Evolutionary conservation across 108 stramenopile species (phyloP), one percentile per base, ranked within the genome.

Genomic region (Nitzschia palea): DNA sequence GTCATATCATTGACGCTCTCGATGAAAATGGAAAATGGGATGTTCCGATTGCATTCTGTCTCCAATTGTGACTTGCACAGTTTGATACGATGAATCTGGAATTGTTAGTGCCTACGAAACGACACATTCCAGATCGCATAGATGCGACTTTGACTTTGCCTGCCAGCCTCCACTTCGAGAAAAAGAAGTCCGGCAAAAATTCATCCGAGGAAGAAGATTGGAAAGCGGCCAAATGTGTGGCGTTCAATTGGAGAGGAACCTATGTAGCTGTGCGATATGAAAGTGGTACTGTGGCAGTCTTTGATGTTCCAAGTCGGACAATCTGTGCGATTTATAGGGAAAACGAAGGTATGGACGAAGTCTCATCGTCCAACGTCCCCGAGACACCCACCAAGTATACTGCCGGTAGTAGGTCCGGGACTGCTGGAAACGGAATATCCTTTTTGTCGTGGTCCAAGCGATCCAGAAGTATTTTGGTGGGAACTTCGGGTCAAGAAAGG

Each of bases 81-180:
- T n/a, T n/a, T n/a, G n/a, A n/a, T n/a, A 32, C 44, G 36, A 93
- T 93, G 91, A 93, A 93, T 70, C 79, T 88, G 44, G 83, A 83
- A 34, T 62, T 93, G 29, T 71, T 93, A 28, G 84, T 87, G 68
- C 88, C 91, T 10, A 88, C 86, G 50, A 81, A 82, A 27, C 71
- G 74, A 12, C 83, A 86, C 36, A 68, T 89, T 14, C 86, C 91
- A 27, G 91, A 93, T 70, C 91, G 91, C 6, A 82, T 93, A 26
- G 88, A 89, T 77, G 81, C 91, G 1, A 89, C 91, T 4, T 44
- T 93, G 44, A 35, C 70, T 23, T 62, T 93, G 17, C 82, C 86
- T 0, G 45, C 68, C 0, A 12, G 30, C 43, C 61, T 91, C 27
- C 86, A 90, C 68, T 85, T 83, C 22, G 20, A 14, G 15, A 48